Percentiles rank a stretch among this genome's conserved stretches.
These are phyloP conservation scores for Tothia fuscella DNA, from an alignment of 2,329 filamentous ascomycete species.

Conservation along the genomic window DNA sequence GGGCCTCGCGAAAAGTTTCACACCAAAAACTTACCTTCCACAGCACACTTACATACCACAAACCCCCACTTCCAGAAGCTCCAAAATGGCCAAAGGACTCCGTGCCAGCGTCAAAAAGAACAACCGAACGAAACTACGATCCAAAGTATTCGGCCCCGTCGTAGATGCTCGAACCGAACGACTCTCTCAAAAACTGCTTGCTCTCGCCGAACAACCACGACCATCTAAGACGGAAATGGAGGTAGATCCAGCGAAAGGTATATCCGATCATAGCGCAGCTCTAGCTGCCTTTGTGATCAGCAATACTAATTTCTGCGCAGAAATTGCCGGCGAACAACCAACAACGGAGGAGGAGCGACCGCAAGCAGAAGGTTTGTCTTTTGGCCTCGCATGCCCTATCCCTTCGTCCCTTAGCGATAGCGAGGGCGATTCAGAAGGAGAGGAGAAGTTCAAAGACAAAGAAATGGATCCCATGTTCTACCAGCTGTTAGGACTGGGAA, in stretches of 20 bases:
- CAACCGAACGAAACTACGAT: constrained; percentile 72
- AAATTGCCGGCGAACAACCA: constrained; percentile 13
- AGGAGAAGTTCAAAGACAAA: constrained; percentile 6
- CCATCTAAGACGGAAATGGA: constrained; percentile 39
- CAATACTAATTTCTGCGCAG: constrained; percentile 9
- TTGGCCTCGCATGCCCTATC: constrained; percentile 12
- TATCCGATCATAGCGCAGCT: background rate
- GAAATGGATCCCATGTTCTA: constrained; percentile 10
- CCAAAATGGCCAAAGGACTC: constrained; percentile 73
- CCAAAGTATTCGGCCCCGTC: constrained; percentile 71
- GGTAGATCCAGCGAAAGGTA: constrained; percentile 30
- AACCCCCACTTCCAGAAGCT: no score
- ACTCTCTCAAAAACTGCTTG: constrained; percentile 74
- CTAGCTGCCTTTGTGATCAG: constrained; percentile 10
- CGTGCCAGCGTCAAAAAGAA: constrained; percentile 68
- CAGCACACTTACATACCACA: no score
- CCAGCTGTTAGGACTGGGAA: constrained; percentile 5
- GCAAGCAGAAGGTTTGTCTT: constrained; percentile 16
- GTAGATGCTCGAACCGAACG: constrained; percentile 70
- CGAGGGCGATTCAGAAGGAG: constrained; percentile 1
- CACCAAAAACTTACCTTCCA: no score
- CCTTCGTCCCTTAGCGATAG: constrained; percentile 12
- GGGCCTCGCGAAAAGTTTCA: no score
- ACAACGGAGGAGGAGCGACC: constrained; percentile 13
- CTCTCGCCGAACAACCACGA: constrained; percentile 65